Base-by-base conservation (phyloP, 805 yeast genomes). In the Suhomyces faveliae region DNA sequence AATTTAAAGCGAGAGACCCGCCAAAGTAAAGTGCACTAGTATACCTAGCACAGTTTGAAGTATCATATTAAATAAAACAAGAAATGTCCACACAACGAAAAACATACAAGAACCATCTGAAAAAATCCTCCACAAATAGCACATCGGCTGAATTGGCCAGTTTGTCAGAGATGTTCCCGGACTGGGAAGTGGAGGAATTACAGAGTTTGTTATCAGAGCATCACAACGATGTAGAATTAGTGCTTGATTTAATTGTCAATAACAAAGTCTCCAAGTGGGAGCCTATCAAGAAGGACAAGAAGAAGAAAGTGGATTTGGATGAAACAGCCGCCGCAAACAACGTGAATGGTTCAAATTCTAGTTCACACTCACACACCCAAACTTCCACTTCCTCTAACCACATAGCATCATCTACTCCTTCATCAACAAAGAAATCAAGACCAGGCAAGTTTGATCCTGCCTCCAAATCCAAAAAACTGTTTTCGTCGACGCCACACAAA, bases 211-310 rank as follows among this genome's bases (percentile, higher is more conserved):
- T 91, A 57, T 75, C 76, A 49, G 98, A 94, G 68, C 80, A 85
- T 60, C 65, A 57, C 76, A 76, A 83, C 53, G 90, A 87, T 63
- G 74, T 90, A 56, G 95, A 86, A 62, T 77, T 80, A 39, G 88
- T 94, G 54, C 85, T 89, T 54, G 91, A 86, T 62, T 84, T 89
- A 66, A 91, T 94, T 68, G 84, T 95, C 48, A 87, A 89, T 52
- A 96, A 96, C 55, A 86, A 87, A 60, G 95, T 89, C 33, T 78
- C 86, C 56, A 89, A 87, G 68, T 92, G 98, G 97, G 97, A 89
- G 63, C 94, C 91, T 58, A 96, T 89, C 53, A 84, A 84, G 68
- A 87, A 78, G 40, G 86, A 84, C 66, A 80, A 79, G 49, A 74
- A 77, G 70, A 57, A 60, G 47, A 67, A 67, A 57, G 50, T 42